These are phyloP conservation scores for Trichoderma asperellum DNA, from an alignment of 2,329 filamentous ascomycete species.

Conservation along the genomic window DNA sequence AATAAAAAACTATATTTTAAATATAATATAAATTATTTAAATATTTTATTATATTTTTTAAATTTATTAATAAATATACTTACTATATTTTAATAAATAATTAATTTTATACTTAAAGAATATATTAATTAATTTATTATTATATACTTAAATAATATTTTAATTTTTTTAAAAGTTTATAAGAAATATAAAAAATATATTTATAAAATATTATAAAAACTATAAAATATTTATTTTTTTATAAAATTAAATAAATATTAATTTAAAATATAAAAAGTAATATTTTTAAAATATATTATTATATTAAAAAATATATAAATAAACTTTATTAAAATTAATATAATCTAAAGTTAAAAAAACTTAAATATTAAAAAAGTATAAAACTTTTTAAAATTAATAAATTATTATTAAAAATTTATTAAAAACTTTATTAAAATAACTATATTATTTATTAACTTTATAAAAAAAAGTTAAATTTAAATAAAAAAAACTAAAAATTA, in stretches of 20 bases:
- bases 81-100: not conserved
- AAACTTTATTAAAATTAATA: constrained; percentile 29
- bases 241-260: constrained; percentile 31
- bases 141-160: too few relatives aligned
- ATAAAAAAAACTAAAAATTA: not conserved
- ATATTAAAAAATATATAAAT: constrained; percentile 28
- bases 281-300: constrained; percentile 31
- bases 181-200: too few relatives aligned
- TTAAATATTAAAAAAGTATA: constrained; percentile 29
- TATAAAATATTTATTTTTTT: constrained; percentile 29
- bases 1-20: not conserved
- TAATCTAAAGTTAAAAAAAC: constrained; percentile 8
- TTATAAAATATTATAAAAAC: too few relatives aligned
- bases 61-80: not conserved
- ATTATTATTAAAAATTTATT: constrained; percentile 13
- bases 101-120: not conserved
- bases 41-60: not conserved
- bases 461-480: constrained; percentile 29
- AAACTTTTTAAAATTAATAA: constrained; percentile 30
- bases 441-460: constrained; percentile 19
- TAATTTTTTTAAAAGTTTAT: too few relatives aligned
- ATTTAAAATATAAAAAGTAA: constrained; percentile 30
- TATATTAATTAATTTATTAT: not conserved
- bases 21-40: not conserved
- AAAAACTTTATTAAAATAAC: too few relatives aligned